phyloP scores from a whole-genome alignment of 1,284 basidiomycete species.

The Austropuccinia psidii region DNA sequence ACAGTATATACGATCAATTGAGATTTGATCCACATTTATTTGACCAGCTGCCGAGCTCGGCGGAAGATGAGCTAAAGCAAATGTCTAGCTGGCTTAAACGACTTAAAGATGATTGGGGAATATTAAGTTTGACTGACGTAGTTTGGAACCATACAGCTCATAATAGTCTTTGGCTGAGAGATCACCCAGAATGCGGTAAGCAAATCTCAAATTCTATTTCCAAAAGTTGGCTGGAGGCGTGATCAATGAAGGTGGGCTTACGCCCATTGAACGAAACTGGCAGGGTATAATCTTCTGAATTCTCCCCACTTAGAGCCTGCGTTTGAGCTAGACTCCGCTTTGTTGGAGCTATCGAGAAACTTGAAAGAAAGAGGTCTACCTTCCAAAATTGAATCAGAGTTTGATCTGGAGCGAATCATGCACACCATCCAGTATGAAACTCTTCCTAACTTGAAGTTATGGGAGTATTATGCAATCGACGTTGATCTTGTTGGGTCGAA shows the following conservation, averaged over 20 bases:
- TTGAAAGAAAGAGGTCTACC: conserved; percentile 63
- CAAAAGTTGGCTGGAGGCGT: no score
- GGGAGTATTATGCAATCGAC: conserved; percentile 88
- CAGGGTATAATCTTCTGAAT: conserved; percentile 79
- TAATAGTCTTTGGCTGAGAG: conserved; percentile 78
- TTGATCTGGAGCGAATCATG: conserved; percentile 63
- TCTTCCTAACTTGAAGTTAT: conserved; percentile 60
- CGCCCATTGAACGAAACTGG: not conserved
- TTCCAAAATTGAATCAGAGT: conserved; percentile 57
- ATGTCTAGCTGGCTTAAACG: conserved; percentile 60
- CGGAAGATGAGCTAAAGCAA: conserved; percentile 52
- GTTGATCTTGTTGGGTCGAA: conserved; percentile 50
- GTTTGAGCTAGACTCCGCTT: conserved; percentile 73
- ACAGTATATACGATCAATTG: conserved; percentile 79
- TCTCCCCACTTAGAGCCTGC: conserved; percentile 81
- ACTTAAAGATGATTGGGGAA: conserved; percentile 73
- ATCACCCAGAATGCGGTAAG: conserved; percentile 87
- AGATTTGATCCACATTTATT: conserved; percentile 70
- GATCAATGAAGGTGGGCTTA: not conserved
- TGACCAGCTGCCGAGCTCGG: conserved; percentile 46
- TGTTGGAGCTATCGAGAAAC: conserved; percentile 66
- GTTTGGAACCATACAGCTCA: conserved; percentile 92
- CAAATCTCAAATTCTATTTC: conserved; percentile 23
- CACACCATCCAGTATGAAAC: conserved; percentile 59
- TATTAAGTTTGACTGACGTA: conserved; percentile 81